Percentiles rank a stretch among this genome's conserved stretches.
phyloP scores from a whole-genome alignment of 768 basidiomycete species.

The Leucosporidium scottii region DNA sequence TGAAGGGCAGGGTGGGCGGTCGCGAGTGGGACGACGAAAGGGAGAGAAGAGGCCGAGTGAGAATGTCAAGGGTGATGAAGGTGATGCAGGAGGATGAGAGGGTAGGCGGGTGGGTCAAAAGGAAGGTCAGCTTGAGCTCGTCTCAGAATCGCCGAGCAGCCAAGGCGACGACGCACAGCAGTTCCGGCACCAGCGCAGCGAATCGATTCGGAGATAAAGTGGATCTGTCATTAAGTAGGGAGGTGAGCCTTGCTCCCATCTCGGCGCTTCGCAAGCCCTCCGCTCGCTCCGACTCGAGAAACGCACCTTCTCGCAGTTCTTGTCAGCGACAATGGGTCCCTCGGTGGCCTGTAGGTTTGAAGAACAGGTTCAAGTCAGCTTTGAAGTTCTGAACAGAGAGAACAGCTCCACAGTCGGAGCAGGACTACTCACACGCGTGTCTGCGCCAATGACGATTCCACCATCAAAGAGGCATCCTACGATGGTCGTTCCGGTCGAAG shows the following conservation, averaged over 20 bases:
- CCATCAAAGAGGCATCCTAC: constrained; percentile 83
- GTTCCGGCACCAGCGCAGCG: constrained; percentile 98
- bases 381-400: not conserved
- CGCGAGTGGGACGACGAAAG: not conserved
- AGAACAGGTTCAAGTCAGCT: too few relatives aligned
- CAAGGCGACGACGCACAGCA: too few relatives aligned
- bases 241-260: not conserved
- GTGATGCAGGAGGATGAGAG: too few relatives aligned
- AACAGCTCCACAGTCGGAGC: not conserved
- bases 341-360: constrained; percentile 57
- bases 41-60: not conserved
- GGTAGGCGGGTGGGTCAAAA: too few relatives aligned
- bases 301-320: constrained; percentile 97
- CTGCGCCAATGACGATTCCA: constrained; percentile 90
- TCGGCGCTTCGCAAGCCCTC: not conserved
- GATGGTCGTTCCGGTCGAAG: constrained; percentile 68
- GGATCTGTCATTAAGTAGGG: constrained; percentile 58
- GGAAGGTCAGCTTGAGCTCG: too few relatives aligned
- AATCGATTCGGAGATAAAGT: constrained; percentile 90
- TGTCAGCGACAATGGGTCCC: constrained; percentile 91
- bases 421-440: constrained; percentile 54
- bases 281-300: not conserved
- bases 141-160: too few relatives aligned
- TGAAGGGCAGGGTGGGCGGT: not conserved
- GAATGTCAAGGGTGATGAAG: too few relatives aligned